A percentile compares a stretch with the other conserved stretches of the same genome.
phyloP scores from a whole-genome alignment of 2,329 filamentous ascomycete genomes.

The Cladosporium oxysporum region DNA sequence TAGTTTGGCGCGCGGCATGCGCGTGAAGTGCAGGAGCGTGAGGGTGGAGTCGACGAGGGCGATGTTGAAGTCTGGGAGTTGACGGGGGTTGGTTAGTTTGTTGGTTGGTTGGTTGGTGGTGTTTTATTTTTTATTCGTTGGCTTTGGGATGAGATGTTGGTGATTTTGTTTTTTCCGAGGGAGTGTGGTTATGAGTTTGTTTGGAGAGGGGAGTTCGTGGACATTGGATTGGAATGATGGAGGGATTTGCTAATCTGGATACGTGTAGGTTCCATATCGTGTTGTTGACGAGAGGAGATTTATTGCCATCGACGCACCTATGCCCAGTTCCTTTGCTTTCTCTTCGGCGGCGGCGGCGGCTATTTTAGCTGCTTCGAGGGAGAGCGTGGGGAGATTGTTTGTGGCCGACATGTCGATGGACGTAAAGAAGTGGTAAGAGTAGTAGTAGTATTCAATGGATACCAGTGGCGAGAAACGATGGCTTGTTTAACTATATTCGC shows the following conservation, averaged over 20 bases:
- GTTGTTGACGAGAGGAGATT: not conserved
- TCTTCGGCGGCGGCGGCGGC: slow-evolving; percentile 38
- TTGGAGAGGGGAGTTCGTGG: too few species aligned
- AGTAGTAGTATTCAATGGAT: not conserved
- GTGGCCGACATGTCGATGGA: slow-evolving; percentile 27
- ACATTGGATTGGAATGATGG: too few species aligned
- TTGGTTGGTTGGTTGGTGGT: not conserved
- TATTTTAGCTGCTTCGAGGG: slow-evolving; percentile 38
- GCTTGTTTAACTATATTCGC: not conserved
- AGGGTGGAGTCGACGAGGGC: slow-evolving; percentile 49
- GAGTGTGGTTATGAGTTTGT: too few species aligned
- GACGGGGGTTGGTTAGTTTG: not conserved
- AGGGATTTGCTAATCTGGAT: too few species aligned
- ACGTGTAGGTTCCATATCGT: too few species aligned
- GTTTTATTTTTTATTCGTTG: too few species aligned
- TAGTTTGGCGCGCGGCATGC: slow-evolving; percentile 52
- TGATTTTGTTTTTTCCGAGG: too few species aligned
- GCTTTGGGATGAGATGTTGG: too few species aligned
- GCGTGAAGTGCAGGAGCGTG: slow-evolving; percentile 50
- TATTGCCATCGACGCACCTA: slow-evolving; percentile 30
- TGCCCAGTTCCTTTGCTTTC: slow-evolving; percentile 40
- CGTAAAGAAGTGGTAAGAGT: not conserved
- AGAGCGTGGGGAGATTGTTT: slow-evolving; percentile 36
- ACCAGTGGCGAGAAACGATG: not conserved
- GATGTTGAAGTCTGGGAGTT: slow-evolving; percentile 50